Base-by-base conservation (phyloP, 2,329 filamentous ascomycete species). In the Sclerotinia subarctica region DNA sequence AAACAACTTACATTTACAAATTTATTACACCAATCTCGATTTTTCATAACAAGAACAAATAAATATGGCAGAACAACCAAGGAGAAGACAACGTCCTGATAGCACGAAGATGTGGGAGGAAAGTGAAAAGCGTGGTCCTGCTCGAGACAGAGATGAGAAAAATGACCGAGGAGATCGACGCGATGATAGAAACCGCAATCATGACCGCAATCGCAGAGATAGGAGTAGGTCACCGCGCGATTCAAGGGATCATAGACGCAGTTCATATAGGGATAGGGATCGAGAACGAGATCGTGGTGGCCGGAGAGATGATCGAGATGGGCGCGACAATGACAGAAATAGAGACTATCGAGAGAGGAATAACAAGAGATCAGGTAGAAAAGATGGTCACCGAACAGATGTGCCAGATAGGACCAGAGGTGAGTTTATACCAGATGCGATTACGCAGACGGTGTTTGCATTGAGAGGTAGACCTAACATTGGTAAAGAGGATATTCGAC, bases 61-160 rank as follows among this genome's bases (percentile, higher is more conserved):
- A 52, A 68, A 49, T 15, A 86, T 86, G 85, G 78, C 83, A 32
- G 84, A 86, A 73, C 82, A 82, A 72, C 80, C 84, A 69, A 77
- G 82, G 64, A 85, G 84, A 75, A 82, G 83, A 63, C 75, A 79
- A 47, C 78, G 79, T 51, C 81, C 81, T n/a, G 87, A 89, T 72
- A 86, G 84, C 77, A 84, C 83, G 63, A 81, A 85, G 64, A 87
- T 86, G 83, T 87, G 86, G 85, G 87, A 90, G 70, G 82, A 85
- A 53, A 79, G 71, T 44, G 75, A 76, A 63, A 71, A 72, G 17
- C 74, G 73, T 32, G 73, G 72, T 19, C 69, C 69, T 44, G 73
- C 66, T 65, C 60, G 79, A 76, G 76, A 81, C 68, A 76, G 80
- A 56, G 78, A 78, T 69, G 76, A 81, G 69, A 76, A 79, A 53